These are phyloP conservation scores for Magnusiomyces sp. DNA, from an alignment of 1,139 yeast genomes.

Conservation along the genomic window DNA sequence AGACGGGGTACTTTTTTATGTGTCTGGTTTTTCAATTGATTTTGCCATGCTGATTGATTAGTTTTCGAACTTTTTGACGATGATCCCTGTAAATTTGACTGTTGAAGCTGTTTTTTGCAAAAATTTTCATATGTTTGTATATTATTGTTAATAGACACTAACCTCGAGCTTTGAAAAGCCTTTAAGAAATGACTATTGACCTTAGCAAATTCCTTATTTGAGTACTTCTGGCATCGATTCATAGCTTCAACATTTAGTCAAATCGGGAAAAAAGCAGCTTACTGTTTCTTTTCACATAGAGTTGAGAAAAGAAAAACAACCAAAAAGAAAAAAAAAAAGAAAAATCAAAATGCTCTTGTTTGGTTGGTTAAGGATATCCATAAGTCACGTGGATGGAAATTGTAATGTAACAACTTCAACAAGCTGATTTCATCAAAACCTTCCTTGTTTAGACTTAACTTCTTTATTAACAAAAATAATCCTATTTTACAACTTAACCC, in stretches of 20 bases:
- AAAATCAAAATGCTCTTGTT: constrained; percentile 4
- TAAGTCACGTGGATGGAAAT: constrained; percentile 1
- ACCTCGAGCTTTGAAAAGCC: background rate
- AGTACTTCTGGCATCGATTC: too few relatives aligned
- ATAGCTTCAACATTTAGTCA: too few relatives aligned
- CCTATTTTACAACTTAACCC: background rate
- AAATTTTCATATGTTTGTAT: too few relatives aligned
- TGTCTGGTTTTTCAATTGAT: background rate
- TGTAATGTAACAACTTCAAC: constrained; percentile 3
- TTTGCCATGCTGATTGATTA: background rate
- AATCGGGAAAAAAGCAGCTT: too few relatives aligned
- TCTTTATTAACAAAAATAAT: background rate
- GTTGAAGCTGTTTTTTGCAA: too few relatives aligned
- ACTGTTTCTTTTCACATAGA: too few relatives aligned
- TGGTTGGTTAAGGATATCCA: constrained; percentile 5
- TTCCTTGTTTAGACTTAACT: background rate
- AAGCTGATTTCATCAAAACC: background rate
- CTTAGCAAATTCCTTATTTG: too few relatives aligned
- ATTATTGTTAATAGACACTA: background rate
- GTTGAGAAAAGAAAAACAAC: background rate
- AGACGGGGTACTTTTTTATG: constrained; percentile 35
- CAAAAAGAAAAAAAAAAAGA: background rate
- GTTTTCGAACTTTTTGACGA: background rate
- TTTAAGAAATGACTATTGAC: too few relatives aligned
- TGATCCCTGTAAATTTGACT: background rate